Evolutionary conservation across 495 filamentous ascomycete species (phyloP).

Genomic region (Xylaria bambusicola): DNA sequence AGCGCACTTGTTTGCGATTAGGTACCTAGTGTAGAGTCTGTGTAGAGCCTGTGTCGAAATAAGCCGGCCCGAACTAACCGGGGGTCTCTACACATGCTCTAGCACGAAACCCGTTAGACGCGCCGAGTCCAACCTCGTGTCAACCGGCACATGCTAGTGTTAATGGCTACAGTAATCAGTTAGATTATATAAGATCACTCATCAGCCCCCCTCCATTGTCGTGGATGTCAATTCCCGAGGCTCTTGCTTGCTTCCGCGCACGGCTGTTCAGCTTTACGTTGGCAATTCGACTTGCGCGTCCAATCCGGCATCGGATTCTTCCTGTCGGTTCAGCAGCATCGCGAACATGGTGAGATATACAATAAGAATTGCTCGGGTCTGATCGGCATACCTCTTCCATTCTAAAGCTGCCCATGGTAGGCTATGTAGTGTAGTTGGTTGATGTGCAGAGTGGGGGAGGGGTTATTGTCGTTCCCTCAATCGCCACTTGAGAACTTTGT

Average conservation of each 20-base stretch:
- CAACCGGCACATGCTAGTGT: neutral
- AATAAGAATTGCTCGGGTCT: neutral
- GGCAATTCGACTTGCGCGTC: neutral
- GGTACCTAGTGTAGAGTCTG: too few species aligned
- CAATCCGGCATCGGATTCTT: neutral
- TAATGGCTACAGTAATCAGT: constrained; percentile 15
- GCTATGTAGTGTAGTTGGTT: constrained; percentile 5
- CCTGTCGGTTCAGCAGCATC: neutral
- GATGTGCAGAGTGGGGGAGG: constrained; percentile 10
- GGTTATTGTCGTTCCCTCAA: too few species aligned
- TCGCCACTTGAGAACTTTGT: too few species aligned
- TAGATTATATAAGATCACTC: constrained; percentile 17
- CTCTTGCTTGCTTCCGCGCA: neutral
- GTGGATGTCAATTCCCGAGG: neutral
- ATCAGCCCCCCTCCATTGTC: constrained; percentile 5
- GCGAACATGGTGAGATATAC: neutral
- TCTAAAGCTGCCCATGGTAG: too few species aligned
- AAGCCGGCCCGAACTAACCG: constrained; percentile 16
- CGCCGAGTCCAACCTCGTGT: neutral
- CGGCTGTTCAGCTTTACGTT: neutral
- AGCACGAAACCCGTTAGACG: neutral
- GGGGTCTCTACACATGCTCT: neutral
- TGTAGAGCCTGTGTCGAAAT: neutral
- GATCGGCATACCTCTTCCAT: neutral
- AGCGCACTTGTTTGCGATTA: neutral